Percentiles rank a stretch among this genome's conserved stretches.
phyloP scores from a whole-genome alignment of 257 asterid species.

The Schizonepeta tenuifolia region DNA sequence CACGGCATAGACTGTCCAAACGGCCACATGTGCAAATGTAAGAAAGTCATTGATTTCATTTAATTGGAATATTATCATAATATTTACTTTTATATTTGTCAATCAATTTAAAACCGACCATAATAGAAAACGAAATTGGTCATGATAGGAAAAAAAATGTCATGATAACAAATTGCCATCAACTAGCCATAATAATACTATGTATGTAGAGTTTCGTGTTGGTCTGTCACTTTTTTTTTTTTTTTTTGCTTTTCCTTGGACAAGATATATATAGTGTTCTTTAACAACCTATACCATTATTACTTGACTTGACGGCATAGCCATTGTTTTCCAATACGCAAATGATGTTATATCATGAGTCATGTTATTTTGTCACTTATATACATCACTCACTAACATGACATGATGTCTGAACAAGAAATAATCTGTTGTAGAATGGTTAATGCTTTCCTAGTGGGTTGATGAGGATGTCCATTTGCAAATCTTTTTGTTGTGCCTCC shows the following conservation, averaged over 20 bases:
- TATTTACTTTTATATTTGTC: too few species aligned
- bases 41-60: too few species aligned
- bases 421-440: not conserved
- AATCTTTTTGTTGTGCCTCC: constrained; percentile 11
- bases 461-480: constrained; percentile 32
- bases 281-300: not conserved
- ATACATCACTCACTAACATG: constrained; percentile 3
- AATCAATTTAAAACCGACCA: too few species aligned
- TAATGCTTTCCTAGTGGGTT: constrained; percentile 25
- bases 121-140: too few species aligned
- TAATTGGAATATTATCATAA: too few species aligned
- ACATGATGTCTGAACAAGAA: not conserved
- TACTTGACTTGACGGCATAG: not conserved
- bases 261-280: not conserved
- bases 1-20: too few species aligned
- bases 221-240: constrained; percentile 10
- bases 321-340: constrained; percentile 4
- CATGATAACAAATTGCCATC: too few species aligned
- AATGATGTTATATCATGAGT: not conserved
- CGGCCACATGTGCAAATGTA: too few species aligned
- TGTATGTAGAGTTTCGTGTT: not conserved
- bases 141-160: too few species aligned
- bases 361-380: constrained; percentile 16
- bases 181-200: too few species aligned
- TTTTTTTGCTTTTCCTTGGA: not conserved